A percentile compares a stretch with the other conserved stretches of the same genome.
Evolutionary conservation across 129 eudicot species (phyloP).

Genomic region (Centrapalus pauciflorus): DNA sequence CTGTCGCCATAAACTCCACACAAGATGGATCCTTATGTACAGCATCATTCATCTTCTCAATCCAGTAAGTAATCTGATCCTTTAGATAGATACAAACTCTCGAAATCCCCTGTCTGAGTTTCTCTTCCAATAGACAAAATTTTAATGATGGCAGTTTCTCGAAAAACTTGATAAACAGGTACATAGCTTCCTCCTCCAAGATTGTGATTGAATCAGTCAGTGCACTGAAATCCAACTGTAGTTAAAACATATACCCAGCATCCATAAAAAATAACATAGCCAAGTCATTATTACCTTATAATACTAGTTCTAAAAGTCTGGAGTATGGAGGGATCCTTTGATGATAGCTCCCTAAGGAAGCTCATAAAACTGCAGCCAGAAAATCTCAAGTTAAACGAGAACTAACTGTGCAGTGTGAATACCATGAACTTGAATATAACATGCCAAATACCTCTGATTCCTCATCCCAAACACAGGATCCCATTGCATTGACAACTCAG

Average conservation of each 20-base stretch:
- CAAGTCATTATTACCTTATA: conserved; percentile 36
- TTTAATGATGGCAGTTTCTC: conserved; percentile 46
- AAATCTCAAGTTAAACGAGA: conserved; percentile 3
- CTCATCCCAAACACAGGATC: conserved; percentile 55
- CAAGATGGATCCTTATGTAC: conserved; percentile 21
- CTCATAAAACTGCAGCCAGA: conserved; percentile 52
- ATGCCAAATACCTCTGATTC: conserved; percentile 43
- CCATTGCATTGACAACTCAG: conserved; percentile 53
- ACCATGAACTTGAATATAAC: background rate
- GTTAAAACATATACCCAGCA: background rate
- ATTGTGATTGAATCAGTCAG: conserved; percentile 42
- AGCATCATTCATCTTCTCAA: conserved; percentile 35
- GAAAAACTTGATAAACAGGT: conserved; percentile 48
- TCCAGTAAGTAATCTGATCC: conserved; percentile 43
- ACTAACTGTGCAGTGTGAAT: background rate
- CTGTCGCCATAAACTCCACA: conserved; percentile 32
- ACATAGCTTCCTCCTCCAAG: conserved; percentile 50
- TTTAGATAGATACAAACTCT: conserved; percentile 27
- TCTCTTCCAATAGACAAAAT: conserved; percentile 34
- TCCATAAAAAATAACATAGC: background rate
- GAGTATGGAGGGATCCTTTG: conserved; percentile 47
- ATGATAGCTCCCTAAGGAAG: conserved; percentile 52
- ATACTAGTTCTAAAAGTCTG: conserved; percentile 45
- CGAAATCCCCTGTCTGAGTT: conserved; percentile 27
- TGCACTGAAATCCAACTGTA: conserved; percentile 49